These are phyloP conservation scores for Sugiyamaella valdiviana DNA, from an alignment of 805 yeast species.

Conservation along the genomic window DNA sequence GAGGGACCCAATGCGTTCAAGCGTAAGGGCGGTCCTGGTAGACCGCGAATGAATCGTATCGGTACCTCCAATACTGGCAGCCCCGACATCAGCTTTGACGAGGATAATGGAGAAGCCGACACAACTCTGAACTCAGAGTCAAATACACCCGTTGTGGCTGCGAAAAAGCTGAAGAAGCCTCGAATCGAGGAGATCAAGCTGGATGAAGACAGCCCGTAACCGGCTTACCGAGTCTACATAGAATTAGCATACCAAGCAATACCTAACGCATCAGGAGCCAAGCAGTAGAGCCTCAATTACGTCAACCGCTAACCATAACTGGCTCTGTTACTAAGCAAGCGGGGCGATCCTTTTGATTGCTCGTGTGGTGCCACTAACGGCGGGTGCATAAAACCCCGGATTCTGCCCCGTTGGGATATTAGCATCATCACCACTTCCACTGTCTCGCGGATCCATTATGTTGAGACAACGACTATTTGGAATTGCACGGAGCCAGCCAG, in stretches of 20 bases:
- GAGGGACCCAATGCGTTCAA: slow-evolving; percentile 36
- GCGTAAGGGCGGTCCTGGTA: slow-evolving; percentile 24
- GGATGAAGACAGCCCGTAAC: not conserved
- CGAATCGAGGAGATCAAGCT: slow-evolving; percentile 11
- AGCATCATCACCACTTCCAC: not conserved
- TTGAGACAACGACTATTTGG: not conserved
- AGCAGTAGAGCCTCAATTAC: not conserved
- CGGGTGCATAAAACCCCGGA: not conserved
- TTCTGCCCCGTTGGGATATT: not conserved
- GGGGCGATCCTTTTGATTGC: not conserved
- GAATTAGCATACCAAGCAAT: not conserved
- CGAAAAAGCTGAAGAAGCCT: slow-evolving; percentile 12
- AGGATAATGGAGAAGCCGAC: slow-evolving; percentile 5
- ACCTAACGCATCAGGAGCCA: not conserved
- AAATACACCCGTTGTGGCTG: slow-evolving; percentile 9
- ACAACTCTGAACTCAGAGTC: slow-evolving; percentile 1
- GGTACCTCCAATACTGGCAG: slow-evolving; percentile 14
- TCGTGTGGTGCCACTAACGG: not conserved
- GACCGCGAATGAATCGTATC: slow-evolving; percentile 2
- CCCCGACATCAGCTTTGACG: slow-evolving; percentile 20
- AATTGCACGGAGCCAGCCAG: not conserved
- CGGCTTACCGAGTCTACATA: not conserved
- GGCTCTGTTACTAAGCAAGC: not conserved
- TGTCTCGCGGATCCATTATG: too few relatives aligned
- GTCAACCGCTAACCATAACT: not conserved